Base-by-base conservation (phyloP, 805 yeast genomes). In the Citeromyces matritensis region DNA sequence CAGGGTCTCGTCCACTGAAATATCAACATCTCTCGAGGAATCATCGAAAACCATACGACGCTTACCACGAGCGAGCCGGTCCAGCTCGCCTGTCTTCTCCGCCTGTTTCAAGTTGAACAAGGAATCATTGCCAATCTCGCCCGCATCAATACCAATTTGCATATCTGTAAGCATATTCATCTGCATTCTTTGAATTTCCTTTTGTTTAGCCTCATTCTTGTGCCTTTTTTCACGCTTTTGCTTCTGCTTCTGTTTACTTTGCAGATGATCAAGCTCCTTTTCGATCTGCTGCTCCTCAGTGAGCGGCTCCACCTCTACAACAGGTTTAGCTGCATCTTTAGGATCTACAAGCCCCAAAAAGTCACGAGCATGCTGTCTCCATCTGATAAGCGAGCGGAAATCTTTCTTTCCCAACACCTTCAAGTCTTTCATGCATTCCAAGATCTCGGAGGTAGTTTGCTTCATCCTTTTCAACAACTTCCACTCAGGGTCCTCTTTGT, bases 361-460 rank as follows among this genome's bases (percentile, higher is more conserved):
- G 21, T 70, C 81, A 47, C 98, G 70, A 1, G 94, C 88, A 33
- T 76, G 74, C 42, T 77, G 72, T 58, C 99, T 75, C 83, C 96
- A 91, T 53, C 72, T 81, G 37, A 91, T 60, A 33, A 91, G 67
- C 49, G 63, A 56, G 45, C 88, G 77, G 60, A 91, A 91, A 53
- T 91, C 99, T 46, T 85, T 88, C 53, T 73, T 84, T 42, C 98
- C 98, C 34, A 91, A 64, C 5, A 88, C 96, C 51, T 83, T 84
- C 50, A 91, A 66, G 66, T 91, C 99, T 48, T 79, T 81, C 44
- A 88, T 62, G 51, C 95, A 84, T 42, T 77, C 85, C 29, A 74
- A 51, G 31, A 91, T 65, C 49, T 88, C 97, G 0, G 65, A 60
- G 0, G 85, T 80, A 6, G 94, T 83, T 42, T 73, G 74, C 35